Conservation (phyloP, 768 basidiomycete genomes). For the Mycena olivaceomarginata region DNA sequence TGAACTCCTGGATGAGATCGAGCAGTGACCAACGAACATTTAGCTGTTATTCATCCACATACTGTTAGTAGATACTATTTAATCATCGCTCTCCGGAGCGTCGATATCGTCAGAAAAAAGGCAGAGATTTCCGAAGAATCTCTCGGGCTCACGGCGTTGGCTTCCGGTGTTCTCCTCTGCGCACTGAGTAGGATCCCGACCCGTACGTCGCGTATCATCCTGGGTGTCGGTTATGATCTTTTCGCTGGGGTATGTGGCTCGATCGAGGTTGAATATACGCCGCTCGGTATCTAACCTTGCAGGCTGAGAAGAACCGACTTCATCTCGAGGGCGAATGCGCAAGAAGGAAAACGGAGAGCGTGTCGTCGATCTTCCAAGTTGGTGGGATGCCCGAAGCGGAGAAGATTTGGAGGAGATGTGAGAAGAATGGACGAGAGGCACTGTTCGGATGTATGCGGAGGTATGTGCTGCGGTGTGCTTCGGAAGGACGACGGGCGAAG, state of each 20-base stretch:
- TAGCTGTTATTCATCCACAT: background rate
- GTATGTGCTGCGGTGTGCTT: background rate
- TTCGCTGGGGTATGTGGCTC: background rate
- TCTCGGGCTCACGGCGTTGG: background rate
- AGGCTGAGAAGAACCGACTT: background rate
- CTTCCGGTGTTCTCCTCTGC: background rate
- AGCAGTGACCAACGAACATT: background rate
- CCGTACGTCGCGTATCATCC: background rate
- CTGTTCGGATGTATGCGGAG: background rate
- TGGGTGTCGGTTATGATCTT: background rate
- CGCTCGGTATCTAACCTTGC: background rate
- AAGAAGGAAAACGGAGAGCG: conserved; percentile 3
- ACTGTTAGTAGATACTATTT: background rate
- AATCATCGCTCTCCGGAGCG: conserved; percentile 32
- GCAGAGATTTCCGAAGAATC: conserved; percentile 33
- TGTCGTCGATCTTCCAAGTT: background rate
- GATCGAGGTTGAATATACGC: conserved; percentile 10
- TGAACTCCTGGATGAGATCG: conserved; percentile 52
- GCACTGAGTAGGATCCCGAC: no score
- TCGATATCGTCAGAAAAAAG: conserved; percentile 34
- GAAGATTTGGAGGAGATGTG: background rate
- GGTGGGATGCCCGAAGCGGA: background rate
- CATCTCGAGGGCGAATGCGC: background rate
- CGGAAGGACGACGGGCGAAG: background rate
- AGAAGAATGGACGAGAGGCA: background rate